Conservation (phyloP, 345 rosid genomes). For the Eucalyptus curtisii region DNA sequence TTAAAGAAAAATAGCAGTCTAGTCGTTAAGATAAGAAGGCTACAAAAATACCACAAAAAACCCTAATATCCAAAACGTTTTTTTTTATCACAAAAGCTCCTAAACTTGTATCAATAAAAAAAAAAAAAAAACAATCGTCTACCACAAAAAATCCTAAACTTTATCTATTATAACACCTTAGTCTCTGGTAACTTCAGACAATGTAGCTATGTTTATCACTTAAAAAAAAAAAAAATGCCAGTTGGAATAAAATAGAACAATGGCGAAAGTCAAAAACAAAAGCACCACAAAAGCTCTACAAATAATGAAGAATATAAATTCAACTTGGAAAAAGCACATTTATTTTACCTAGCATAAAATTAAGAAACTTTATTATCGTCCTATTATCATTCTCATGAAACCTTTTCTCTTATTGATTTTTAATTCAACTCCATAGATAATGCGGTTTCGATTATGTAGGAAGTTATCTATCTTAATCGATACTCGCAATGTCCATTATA, state of each 20-base stretch:
- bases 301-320: neutral
- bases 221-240: neutral
- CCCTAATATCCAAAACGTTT: neutral
- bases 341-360: neutral
- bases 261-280: neutral
- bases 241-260: neutral
- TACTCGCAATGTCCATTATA: neutral
- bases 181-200: neutral
- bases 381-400: neutral
- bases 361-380: neutral
- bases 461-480: neutral
- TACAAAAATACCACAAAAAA: neutral
- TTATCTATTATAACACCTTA: neutral
- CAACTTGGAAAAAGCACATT: neutral
- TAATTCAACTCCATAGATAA: neutral
- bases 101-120: neutral
- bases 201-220: neutral
- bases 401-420: neutral
- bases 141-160: neutral
- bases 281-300: neutral
- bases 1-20: neutral
- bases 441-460: neutral
- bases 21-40: neutral
- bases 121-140: neutral
- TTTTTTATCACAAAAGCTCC: neutral